Evolutionary conservation across 2,329 filamentous ascomycete species (phyloP).

Genomic region (Huntiella omanensis): DNA sequence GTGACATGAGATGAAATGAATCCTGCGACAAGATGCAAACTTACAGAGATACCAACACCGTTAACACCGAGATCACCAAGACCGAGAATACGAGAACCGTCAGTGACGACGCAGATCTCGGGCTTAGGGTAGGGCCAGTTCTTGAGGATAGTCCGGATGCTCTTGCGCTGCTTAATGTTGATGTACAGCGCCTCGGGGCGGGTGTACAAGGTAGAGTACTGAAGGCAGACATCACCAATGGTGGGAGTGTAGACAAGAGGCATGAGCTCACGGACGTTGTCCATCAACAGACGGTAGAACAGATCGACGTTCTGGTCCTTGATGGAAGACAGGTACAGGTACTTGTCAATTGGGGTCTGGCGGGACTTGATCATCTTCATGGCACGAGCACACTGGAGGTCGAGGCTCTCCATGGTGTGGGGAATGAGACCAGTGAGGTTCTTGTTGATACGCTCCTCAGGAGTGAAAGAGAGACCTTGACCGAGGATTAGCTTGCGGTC

Average conservation of each 20-base stretch:
- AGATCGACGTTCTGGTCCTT: conserved; percentile 61
- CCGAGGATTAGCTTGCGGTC: conserved; percentile 11
- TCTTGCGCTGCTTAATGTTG: conserved; percentile 83
- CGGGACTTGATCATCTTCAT: conserved; percentile 57
- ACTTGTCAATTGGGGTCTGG: conserved; percentile 58
- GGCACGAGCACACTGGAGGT: conserved; percentile 44
- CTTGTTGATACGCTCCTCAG: conserved; percentile 42
- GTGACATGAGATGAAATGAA: neutral
- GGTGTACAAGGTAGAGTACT: conserved; percentile 91
- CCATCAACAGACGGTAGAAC: conserved; percentile 65
- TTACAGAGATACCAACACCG: conserved; percentile 87
- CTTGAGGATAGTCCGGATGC: conserved; percentile 67
- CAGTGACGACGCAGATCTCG: conserved; percentile 91
- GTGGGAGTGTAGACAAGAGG: conserved; percentile 76
- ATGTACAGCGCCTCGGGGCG: conserved; percentile 92
- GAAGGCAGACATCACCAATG: conserved; percentile 88
- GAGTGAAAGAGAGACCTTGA: conserved; percentile 43
- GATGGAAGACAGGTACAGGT: conserved; percentile 60
- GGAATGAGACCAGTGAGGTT: conserved; percentile 49
- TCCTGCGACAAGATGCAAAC: conserved; percentile 17
- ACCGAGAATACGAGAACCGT: conserved; percentile 81
- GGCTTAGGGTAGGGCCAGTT: conserved; percentile 87
- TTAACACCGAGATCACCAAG: conserved; percentile 92
- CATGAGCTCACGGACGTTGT: conserved; percentile 61
- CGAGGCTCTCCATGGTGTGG: conserved; percentile 40